A percentile compares a stretch with the other conserved stretches of the same genome.
Evolutionary conservation across 352 stramenopile genomes (phyloP).

Genomic region (Phytophthora boehmeriae): DNA sequence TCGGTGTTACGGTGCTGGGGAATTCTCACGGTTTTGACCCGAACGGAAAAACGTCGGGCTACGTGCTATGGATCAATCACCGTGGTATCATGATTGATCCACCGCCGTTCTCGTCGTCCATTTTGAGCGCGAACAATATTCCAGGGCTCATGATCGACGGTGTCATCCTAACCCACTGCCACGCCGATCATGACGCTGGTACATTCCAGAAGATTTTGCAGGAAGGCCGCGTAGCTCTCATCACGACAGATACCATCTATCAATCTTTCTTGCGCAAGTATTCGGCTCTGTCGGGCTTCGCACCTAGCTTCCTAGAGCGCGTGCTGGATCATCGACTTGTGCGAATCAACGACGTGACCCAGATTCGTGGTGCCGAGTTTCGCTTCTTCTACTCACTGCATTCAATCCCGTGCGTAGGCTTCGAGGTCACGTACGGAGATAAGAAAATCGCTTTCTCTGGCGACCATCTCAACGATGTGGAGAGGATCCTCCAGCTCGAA

Average conservation of each 20-base stretch:
- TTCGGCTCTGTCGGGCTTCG: constrained; percentile 92
- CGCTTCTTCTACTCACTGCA: constrained; percentile 97
- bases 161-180: constrained; percentile 97
- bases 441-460: constrained; percentile 96
- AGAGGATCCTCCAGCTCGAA: constrained; percentile 81
- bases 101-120: constrained; percentile 90
- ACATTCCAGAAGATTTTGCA: constrained; percentile 97
- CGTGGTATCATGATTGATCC: constrained; percentile 97
- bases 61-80: constrained; percentile 97
- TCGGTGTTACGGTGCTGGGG: constrained; percentile 95
- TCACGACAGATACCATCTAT: constrained; percentile 97
- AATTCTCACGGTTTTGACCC: constrained; percentile 97
- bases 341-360: constrained; percentile 93
- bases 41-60: constrained; percentile 93
- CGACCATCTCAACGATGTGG: constrained; percentile 96
- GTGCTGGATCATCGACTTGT: constrained; percentile 92
- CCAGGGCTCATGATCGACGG: constrained; percentile 94
- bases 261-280: constrained; percentile 97
- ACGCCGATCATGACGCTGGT: constrained; percentile 96
- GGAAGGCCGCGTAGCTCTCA: constrained; percentile 93
- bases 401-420: constrained; percentile 96
- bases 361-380: constrained; percentile 94
- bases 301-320: constrained; percentile 89
- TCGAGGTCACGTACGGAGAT: constrained; percentile 93
- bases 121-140: constrained; percentile 88